Base-by-base conservation (phyloP, 176 grass and related monocot genomes). In the Metroxylon sagu region DNA sequence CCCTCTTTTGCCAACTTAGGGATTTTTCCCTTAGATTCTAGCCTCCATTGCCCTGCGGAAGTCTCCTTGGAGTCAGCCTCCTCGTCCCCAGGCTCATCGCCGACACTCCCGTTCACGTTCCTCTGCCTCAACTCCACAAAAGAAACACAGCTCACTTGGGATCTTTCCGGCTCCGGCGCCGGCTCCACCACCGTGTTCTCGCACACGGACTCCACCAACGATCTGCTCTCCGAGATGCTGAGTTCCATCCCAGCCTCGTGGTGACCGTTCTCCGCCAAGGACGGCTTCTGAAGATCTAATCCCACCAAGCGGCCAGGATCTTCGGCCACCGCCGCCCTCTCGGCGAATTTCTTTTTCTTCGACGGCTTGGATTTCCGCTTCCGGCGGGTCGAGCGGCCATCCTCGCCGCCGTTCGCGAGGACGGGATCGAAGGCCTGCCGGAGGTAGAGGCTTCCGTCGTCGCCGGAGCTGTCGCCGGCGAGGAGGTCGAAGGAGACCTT, bases 401-500 rank as follows among this genome's bases (percentile, higher is more conserved):
- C 61, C 0, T 74, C 79, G n/a, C 68, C 62, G 14, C 73, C 76
- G 26, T 55, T 68, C 15, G 16, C 8, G 35, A 43, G 1, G 4
- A 59, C 59, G 10, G 64, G 52, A 16, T 82, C 66, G 4, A 56
- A 74, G 18, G 74, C 50, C 5, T 84, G 84, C n/a, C 70, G 61
- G 18, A 67, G 77, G 66, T 67, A 74, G 4, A 6, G 16, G 27
- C 29, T 75, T 25, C 14, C 17, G 17, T 79, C 71, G 57, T 73
- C 82, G 19, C 58, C 71, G 50, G 76, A 66, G 51, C 62, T 76
- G 57, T 76, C 69, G 26, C 60, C 64, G 60, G 87, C 79, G 67
- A 98, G 93, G 57, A 98, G 67, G 54, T 88, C 87, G 82, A 92
- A 98, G 49, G 93, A 92, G 66, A 92, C 78, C 66, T 80, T 64